Evolutionary conservation across 2,329 filamentous ascomycete species (phyloP), one percentile per base, ranked within the genome.

Genomic region (Fusarium marasasianum): DNA sequence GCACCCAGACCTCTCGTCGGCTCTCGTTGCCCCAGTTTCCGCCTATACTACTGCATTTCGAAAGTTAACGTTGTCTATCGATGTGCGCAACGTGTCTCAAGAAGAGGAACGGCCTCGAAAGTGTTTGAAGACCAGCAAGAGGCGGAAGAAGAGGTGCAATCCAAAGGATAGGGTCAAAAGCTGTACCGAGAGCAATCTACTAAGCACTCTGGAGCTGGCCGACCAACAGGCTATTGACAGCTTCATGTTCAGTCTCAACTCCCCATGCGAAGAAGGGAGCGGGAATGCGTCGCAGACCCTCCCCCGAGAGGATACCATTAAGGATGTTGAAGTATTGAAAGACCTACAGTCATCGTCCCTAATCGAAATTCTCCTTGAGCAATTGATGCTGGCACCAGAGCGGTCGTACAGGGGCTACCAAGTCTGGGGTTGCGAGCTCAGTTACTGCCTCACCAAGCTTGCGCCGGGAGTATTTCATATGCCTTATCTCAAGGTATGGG

Each of bases 401-500:
- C 77, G 71, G 50, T 76, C 62, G 35, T 73, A 73, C 15, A 74
- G 68, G 43, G 76, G 74, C 2, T 66, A 82, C 11, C 68, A 62
- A 50, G 59, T 79, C 3, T 24, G 64, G 11, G 63, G 73, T 5
- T 65, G 63, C n/a, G 73, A 50, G 17, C 47, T 69, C 22, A 47
- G 72, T 8, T 69, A 71, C 18, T 76, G 80, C 13, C 73, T 84
- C 15, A 69, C 71, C 5, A 65, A 63, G 6, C 51, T 84, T 11
- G 77, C 78, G 8, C 83, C 83, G 0, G 81, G 81, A 22, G 81
- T 84, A 22, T 84, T 84, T 35, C 73, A 83, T 56, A 73, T 81
- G 33, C 72, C 76, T 22, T 83, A 83, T 73, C 74, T 84, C 18
- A 79, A 79, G 72, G 83, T 83, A 75, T 41, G 64, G 26, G 6